These are phyloP conservation scores for Aphanomyces invadans DNA, from an alignment of 352 stramenopile genomes.

Conservation along the genomic window DNA sequence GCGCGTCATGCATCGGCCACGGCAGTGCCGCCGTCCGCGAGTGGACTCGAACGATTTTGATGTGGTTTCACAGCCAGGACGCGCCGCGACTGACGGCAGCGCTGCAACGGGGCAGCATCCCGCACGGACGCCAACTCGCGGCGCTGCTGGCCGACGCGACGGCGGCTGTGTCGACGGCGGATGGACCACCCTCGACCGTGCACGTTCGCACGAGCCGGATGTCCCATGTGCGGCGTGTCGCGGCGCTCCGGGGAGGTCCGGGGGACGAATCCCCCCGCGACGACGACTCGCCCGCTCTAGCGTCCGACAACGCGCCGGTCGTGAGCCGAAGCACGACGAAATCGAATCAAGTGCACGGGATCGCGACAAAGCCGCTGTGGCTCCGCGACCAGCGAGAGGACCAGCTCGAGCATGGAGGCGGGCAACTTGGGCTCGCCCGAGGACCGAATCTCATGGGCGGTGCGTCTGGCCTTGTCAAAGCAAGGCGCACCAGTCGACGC, in stretches of 20 bases:
- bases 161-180: slow-evolving; percentile 34
- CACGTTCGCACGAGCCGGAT: slow-evolving; percentile 59
- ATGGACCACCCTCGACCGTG: slow-evolving; percentile 42
- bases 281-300: too few species aligned
- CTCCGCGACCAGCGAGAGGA: background rate
- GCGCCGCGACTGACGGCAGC: slow-evolving; percentile 35
- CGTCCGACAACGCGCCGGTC: slow-evolving; percentile 30
- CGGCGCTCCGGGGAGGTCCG: slow-evolving; percentile 50
- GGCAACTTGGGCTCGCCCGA: slow-evolving; percentile 24
- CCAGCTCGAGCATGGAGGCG: background rate
- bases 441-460: slow-evolving; percentile 30
- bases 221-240: slow-evolving; percentile 64
- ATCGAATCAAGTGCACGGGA: slow-evolving; percentile 34
- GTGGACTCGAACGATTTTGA: slow-evolving; percentile 40
- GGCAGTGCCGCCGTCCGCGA: slow-evolving; percentile 41
- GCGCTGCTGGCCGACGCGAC: slow-evolving; percentile 38
- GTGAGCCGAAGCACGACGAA: slow-evolving; percentile 20
- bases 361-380: slow-evolving; percentile 5
- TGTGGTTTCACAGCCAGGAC: slow-evolving; percentile 30
- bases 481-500: slow-evolving; percentile 47
- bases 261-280: slow-evolving; percentile 25
- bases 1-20: slow-evolving; percentile 33
- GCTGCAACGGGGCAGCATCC: slow-evolving; percentile 39
- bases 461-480: slow-evolving; percentile 56
- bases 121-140: slow-evolving; percentile 34